Evolutionary conservation across 164 flowering plant species (phyloP), one percentile per base, ranked within the genome.

Genomic region (Vitis labrusca): DNA sequence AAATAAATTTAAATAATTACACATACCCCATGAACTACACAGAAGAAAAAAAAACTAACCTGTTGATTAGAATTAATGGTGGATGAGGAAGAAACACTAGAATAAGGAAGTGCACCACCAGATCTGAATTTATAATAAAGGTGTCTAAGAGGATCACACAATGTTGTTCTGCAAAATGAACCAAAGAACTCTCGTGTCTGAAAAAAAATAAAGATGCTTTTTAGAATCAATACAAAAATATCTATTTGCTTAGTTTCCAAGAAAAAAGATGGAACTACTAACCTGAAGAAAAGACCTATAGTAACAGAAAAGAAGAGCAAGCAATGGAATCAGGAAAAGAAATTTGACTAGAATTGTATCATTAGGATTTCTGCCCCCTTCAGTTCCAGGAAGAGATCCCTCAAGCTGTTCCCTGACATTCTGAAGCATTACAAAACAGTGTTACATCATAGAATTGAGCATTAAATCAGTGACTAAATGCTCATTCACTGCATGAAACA

Each of bases 351-450:
- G 57, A 68, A 88, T 65, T 59, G 74, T 74, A 52, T 93, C 95
- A 19, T 72, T 78, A n/a, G 95, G 92, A 73, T 88, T 86, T 74
- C 76, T 82, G 15, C 99, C 99, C 61, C 98, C 97, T 74, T 86
- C 85, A 65, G 99, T 93, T 78, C 99, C 99, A 50, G 99, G 97
- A 70, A 95, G 93, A 56, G 97, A 73, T 66, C 86, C 99, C 53
- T 82, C 80, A 69, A 95, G 92, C 66, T 74, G 78, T 77, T 71
- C 88, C 80, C 99, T 91, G 12, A 85, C 89, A 75, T 79, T 82
- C 99, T 95, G 85, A 78, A 83, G 60, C 70, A 84, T 75, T 66
- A 78, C 11, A 51, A 27, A 69, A 17, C 14, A 2, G 12, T 37
- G 44, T 37, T 37, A 37, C 5, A 6, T 37, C 44, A 37, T 37